Evolutionary conservation across 2,329 filamentous ascomycete species (phyloP).

Genomic region (Fusarium fujikuroi): DNA sequence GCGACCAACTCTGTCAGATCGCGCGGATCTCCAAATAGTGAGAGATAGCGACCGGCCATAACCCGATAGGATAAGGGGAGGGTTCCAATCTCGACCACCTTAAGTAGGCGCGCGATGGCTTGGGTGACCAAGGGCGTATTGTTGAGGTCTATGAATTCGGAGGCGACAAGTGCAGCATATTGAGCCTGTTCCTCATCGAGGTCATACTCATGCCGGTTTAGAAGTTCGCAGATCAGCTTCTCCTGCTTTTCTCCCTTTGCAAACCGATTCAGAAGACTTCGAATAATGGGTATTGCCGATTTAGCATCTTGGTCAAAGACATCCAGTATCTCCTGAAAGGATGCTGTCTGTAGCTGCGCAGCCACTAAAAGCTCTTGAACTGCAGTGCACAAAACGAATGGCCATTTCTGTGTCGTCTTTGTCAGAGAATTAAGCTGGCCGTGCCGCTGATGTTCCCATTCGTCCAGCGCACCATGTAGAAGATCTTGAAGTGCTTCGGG

Average conservation of each 20-base stretch:
- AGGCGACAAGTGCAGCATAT: background rate
- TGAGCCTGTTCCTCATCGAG: background rate
- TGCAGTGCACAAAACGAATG: background rate
- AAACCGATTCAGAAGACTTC: background rate
- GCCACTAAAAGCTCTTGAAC: background rate
- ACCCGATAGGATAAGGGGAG: background rate
- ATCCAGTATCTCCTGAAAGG: background rate
- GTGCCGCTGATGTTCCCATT: background rate
- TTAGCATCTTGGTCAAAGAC: background rate
- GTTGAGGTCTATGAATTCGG: background rate
- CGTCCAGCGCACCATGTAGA: background rate
- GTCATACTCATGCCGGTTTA: background rate
- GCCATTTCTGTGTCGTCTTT: accelerated
- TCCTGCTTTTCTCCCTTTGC: background rate
- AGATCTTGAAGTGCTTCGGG: background rate
- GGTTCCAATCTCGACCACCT: background rate
- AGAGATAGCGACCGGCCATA: background rate
- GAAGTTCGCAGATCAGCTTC: background rate
- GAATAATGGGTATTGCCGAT: background rate
- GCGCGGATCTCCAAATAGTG: background rate
- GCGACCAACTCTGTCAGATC: accelerated
- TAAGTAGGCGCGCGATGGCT: background rate
- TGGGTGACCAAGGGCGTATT: background rate
- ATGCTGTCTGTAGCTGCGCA: background rate
- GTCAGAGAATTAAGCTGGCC: accelerated